These are phyloP conservation scores for Pestalotiopsis sp. DNA, from an alignment of 2,329 filamentous ascomycete species.

Conservation along the genomic window DNA sequence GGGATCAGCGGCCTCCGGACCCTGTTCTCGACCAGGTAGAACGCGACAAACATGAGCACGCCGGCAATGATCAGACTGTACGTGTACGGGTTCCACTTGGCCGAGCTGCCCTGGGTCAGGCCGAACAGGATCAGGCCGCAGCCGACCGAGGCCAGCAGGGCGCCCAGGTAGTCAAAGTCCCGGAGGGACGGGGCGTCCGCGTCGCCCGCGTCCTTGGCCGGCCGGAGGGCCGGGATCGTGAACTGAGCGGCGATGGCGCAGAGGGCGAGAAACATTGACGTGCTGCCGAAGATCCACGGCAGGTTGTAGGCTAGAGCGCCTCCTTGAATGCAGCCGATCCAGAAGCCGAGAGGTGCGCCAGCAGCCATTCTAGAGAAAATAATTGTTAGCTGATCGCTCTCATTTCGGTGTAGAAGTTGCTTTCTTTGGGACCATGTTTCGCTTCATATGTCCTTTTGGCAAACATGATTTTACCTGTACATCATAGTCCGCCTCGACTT, in stretches of 20 bases:
- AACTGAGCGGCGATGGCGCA: constrained; percentile 39
- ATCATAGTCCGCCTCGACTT: not conserved
- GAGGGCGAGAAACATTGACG: constrained; percentile 39
- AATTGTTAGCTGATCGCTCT: not conserved
- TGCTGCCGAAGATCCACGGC: constrained; percentile 45
- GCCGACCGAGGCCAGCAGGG: constrained; percentile 27
- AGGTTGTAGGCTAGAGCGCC: constrained; percentile 41
- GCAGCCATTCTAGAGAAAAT: constrained; percentile 29
- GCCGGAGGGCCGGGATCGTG: constrained; percentile 39
- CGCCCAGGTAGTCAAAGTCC: constrained; percentile 32
- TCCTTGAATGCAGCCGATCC: constrained; percentile 40
- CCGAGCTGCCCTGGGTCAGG: constrained; percentile 35
- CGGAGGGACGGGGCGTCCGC: constrained; percentile 24
- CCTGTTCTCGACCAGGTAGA: constrained; percentile 34
- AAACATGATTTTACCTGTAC: not conserved
- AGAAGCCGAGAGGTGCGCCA: constrained; percentile 36
- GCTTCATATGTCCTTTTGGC: not conserved
- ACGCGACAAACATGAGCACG: constrained; percentile 27
- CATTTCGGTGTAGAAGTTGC: not conserved
- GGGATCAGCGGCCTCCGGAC: constrained; percentile 34
- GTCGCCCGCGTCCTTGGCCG: constrained; percentile 24
- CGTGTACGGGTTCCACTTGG: constrained; percentile 37
- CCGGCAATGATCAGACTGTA: constrained; percentile 36
- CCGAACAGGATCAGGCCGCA: constrained; percentile 37
- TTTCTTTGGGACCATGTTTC: too few relatives aligned